Evolutionary conservation across 345 rosid genomes (phyloP).

Genomic region (Combretum micranthum): DNA sequence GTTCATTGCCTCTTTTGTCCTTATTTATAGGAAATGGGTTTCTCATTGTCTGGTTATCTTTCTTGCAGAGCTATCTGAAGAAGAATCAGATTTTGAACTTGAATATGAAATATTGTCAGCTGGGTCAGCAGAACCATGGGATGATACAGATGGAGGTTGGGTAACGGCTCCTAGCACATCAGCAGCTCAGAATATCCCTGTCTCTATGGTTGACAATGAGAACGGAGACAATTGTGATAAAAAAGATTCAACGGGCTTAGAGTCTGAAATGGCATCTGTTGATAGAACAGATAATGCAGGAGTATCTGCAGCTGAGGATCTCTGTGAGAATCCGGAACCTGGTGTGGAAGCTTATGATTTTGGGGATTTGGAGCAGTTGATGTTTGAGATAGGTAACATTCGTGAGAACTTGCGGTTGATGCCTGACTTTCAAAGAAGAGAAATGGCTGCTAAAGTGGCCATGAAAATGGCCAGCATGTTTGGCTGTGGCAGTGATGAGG

Average conservation of each 20-base stretch:
- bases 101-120: constrained; percentile 77
- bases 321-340: constrained; percentile 10
- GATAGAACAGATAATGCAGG: constrained; percentile 22
- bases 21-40: constrained; percentile 12
- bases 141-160: constrained; percentile 60
- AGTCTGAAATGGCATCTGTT: constrained; percentile 19
- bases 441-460: constrained; percentile 84
- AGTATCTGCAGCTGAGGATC: constrained; percentile 11
- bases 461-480: constrained; percentile 93
- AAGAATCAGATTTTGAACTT: constrained; percentile 79
- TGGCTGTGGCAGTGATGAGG: constrained; percentile 67
- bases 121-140: constrained; percentile 79
- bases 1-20: constrained; percentile 9
- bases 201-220: constrained; percentile 18
- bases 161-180: constrained; percentile 46
- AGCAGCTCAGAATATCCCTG: constrained; percentile 16
- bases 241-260: constrained; percentile 28
- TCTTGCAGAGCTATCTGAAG: constrained; percentile 64
- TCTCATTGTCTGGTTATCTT: constrained; percentile 11
- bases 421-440: constrained; percentile 92
- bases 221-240: constrained; percentile 15
- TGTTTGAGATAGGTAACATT: constrained; percentile 85
- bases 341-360: constrained; percentile 28
- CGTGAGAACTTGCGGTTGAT: constrained; percentile 66
- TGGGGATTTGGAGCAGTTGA: constrained; percentile 83